These are phyloP conservation scores for Aspergillus viridinutans DNA, from an alignment of 2,329 filamentous ascomycete species.

Conservation along the genomic window DNA sequence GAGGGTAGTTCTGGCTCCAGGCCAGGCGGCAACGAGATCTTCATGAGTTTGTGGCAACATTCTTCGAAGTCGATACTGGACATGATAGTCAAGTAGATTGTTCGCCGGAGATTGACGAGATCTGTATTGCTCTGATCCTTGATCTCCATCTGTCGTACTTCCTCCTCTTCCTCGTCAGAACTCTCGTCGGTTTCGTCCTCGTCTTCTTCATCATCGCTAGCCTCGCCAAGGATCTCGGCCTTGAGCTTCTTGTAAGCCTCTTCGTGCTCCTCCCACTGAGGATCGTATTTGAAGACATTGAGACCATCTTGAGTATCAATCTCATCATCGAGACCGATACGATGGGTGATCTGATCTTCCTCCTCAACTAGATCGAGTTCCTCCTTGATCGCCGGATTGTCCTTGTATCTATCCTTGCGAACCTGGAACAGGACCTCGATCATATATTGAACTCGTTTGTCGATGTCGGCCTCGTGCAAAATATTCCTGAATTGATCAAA, in stretches of 20 bases:
- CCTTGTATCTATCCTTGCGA: slow-evolving; percentile 93
- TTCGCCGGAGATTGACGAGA: slow-evolving; percentile 84
- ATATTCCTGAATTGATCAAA: slow-evolving; percentile 97
- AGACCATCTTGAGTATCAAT: slow-evolving; percentile 80
- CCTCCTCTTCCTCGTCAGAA: slow-evolving; percentile 67
- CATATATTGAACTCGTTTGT: slow-evolving; percentile 99
- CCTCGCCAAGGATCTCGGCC: slow-evolving; percentile 90
- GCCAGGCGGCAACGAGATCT: slow-evolving; percentile 79
- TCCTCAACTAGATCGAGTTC: slow-evolving; percentile 95
- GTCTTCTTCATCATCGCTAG: slow-evolving; percentile 76
- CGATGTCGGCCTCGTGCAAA: slow-evolving; percentile 92
- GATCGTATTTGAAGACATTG: slow-evolving; percentile 93
- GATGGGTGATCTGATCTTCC: slow-evolving; percentile 95
- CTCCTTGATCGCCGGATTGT: slow-evolving; percentile 84
- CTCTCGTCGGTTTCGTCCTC: slow-evolving; percentile 57
- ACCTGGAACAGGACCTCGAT: slow-evolving; percentile 97
- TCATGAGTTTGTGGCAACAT: slow-evolving; percentile 95
- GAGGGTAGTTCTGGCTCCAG: slow-evolving; percentile 86
- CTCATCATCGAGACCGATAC: slow-evolving; percentile 74
- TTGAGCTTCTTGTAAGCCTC: slow-evolving; percentile 85
- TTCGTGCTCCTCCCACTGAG: slow-evolving; percentile 87
- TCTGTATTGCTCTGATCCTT: slow-evolving; percentile 97
- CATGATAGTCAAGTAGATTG: slow-evolving; percentile 97
- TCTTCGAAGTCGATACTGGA: slow-evolving; percentile 94
- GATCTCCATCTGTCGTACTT: slow-evolving; percentile 84